A percentile compares a stretch with the other conserved stretches of the same genome.
These are phyloP conservation scores for Ganoderma meredithae DNA, from an alignment of 1,284 basidiomycete genomes.

Conservation along the genomic window DNA sequence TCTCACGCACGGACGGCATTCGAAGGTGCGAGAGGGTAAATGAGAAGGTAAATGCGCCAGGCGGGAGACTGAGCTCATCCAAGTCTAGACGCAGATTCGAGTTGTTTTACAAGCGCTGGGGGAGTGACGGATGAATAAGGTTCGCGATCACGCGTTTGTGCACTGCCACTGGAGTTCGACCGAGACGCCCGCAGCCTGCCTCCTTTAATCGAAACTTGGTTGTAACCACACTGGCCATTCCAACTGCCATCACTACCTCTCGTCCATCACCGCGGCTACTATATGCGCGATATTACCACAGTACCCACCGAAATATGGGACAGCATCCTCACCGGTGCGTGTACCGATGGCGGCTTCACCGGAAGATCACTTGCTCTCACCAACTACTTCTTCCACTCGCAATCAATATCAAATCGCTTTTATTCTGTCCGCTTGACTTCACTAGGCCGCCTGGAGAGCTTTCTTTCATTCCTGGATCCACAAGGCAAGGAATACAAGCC, in stretches of 20 bases:
- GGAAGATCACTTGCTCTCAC: constrained; percentile 20
- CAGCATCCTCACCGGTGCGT: not conserved
- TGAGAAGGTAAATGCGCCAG: constrained; percentile 21
- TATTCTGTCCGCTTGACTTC: not conserved
- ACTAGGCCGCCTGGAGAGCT: not conserved
- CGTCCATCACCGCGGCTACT: not conserved
- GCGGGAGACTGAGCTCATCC: constrained; percentile 27
- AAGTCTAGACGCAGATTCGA: constrained; percentile 13
- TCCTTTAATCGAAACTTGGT: no score
- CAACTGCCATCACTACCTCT: not conserved
- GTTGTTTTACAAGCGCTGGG: constrained; percentile 2
- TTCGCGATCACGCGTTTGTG: constrained; percentile 22
- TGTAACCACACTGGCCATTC: not conserved
- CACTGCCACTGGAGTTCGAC: not conserved
- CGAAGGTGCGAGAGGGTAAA: constrained; percentile 1
- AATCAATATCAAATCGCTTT: constrained; percentile 1
- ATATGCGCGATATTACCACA: not conserved
- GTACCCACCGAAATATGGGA: constrained; percentile 8
- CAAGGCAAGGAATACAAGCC: not conserved
- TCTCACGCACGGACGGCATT: constrained; percentile 10
- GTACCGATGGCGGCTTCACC: constrained; percentile 19
- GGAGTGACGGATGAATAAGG: constrained; percentile 17
- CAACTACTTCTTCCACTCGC: constrained; percentile 20
- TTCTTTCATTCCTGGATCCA: not conserved
- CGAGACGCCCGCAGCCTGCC: no score